Evolutionary conservation across 2,329 filamentous ascomycete genomes (phyloP), one percentile per base, ranked within the genome.

Genomic region (Periglandula ipomoeae): DNA sequence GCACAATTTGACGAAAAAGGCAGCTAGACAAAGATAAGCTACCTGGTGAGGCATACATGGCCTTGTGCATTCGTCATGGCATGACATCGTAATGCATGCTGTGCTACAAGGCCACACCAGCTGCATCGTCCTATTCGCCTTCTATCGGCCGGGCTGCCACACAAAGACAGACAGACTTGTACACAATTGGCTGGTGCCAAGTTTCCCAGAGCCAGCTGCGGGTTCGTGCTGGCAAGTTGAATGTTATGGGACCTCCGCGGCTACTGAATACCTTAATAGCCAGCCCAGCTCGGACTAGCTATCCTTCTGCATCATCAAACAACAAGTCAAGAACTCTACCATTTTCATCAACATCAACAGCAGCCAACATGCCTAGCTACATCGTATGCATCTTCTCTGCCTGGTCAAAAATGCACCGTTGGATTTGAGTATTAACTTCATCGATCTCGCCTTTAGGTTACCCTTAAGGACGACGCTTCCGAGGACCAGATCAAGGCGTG

Each of bases 381-480:
- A 79, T 80, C 61, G 76, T 79, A 44, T 10, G 50, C 22, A 38
- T n/a, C 5, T 5, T 11, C 30, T 7, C 15, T 3, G 6, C 22
- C 15, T n/a, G 22, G 8, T 6, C 11, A 13, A 3, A 23, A 6
- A 44, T 19, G 10, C 30, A 32, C 2, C 17, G 15, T 23, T 19
- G 4, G 40, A 17, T 10, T 8, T 10, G 9, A 27, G 62, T 53
- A 43, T 15, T 13, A 19, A 47, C 6, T 15, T 3, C n/a, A 15
- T 4, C 15, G 13, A 15, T 39, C 15, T 15, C 27, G 1, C 11
- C 19, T 26, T 34, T 48, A 95, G 89, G 81, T 95, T 56, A 89
- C 88, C 49, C 79, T 87, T 68, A 91, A 93, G 69, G 72, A 81
- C 37, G 79, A 82, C 53, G 81, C 84, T 55, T 76, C 79, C 50